These are phyloP conservation scores for Aspergillus fumigatiaffinis DNA, from an alignment of 2,329 filamentous ascomycete species.

Conservation along the genomic window DNA sequence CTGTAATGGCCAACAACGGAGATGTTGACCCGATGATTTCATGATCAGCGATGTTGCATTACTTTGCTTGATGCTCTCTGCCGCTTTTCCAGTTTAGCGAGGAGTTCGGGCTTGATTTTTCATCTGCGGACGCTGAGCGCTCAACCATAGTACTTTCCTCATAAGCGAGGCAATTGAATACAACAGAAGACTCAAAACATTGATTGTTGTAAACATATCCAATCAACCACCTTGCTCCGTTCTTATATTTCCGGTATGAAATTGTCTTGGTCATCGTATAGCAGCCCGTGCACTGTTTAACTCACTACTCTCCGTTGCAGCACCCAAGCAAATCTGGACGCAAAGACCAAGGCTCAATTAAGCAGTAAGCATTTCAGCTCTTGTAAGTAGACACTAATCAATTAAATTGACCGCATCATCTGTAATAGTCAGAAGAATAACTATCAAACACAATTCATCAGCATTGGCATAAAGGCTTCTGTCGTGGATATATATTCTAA, in stretches of 20 bases:
- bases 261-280: not conserved
- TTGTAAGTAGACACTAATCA: too few relatives aligned
- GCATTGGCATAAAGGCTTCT: not conserved
- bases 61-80: too few relatives aligned
- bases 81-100: constrained; percentile 5
- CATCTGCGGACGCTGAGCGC: not conserved
- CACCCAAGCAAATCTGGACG: not conserved
- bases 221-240: not conserved
- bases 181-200: not conserved
- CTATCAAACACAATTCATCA: not conserved
- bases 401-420: too few relatives aligned
- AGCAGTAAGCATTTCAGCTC: too few relatives aligned
- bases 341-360: too few relatives aligned
- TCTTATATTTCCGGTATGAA: not conserved
- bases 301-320: not conserved
- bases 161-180: not conserved
- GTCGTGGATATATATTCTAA: not conserved
- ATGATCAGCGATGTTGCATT: constrained; percentile 15
- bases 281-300: not conserved
- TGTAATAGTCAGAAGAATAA: too few relatives aligned
- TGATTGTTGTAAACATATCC: not conserved
- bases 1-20: constrained; percentile 40
- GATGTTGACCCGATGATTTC: constrained; percentile 41
- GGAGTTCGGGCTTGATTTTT: constrained; percentile 13
- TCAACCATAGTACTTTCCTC: not conserved